phyloP scores from a whole-genome alignment of 768 basidiomycete species.

The Pulveroboletus frians region DNA sequence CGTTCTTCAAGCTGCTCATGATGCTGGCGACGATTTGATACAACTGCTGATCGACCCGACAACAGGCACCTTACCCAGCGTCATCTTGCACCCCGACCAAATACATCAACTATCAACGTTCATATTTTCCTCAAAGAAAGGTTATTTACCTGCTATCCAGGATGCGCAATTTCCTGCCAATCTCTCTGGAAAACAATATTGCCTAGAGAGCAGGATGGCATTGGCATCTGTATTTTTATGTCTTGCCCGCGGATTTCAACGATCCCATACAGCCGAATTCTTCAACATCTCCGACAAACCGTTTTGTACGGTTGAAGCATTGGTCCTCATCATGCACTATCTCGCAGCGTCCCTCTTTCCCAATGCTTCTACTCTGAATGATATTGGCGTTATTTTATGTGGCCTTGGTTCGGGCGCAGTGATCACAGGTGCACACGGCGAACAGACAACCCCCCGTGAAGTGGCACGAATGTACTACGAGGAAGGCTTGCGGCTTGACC shows the following conservation, averaged over 20 bases:
- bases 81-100: conserved; percentile 40
- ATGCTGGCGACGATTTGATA: conserved; percentile 31
- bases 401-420: conserved; percentile 25
- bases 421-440: conserved; percentile 16
- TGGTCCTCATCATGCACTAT: conserved; percentile 45
- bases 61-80: conserved; percentile 37
- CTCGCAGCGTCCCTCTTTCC: conserved; percentile 41
- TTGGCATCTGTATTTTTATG: conserved; percentile 40
- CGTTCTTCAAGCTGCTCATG: conserved; percentile 32
- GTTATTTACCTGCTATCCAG: conserved; percentile 33
- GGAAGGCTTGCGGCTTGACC: conserved; percentile 40
- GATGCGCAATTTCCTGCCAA: conserved; percentile 16
- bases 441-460: conserved; percentile 26
- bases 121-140: conserved; percentile 34
- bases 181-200: conserved; percentile 25
- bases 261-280: conserved; percentile 20
- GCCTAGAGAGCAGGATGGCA: conserved; percentile 26
- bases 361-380: conserved; percentile 44
- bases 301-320: conserved; percentile 31
- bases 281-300: conserved; percentile 24
- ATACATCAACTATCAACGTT: conserved; percentile 31
- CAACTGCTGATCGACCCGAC: conserved; percentile 31
- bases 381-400: conserved; percentile 46
- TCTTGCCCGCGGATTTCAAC: conserved; percentile 43
- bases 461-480: conserved; percentile 44